Base-by-base conservation (phyloP, 768 basidiomycete genomes). In the Rhodotorula taiwanensis region DNA sequence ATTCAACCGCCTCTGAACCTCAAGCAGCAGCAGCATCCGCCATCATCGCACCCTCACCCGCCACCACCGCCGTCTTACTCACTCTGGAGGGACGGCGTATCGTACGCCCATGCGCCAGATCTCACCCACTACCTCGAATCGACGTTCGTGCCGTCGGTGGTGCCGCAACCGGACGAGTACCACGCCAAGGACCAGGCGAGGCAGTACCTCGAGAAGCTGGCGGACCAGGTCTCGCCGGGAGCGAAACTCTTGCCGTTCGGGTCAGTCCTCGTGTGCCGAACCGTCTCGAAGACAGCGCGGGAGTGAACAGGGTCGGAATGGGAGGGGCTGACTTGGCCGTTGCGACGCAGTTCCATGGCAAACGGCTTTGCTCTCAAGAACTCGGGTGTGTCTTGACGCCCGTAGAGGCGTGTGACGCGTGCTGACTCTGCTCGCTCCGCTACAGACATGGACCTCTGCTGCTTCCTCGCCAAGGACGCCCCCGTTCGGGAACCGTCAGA, bases 371-470 rank as follows among this genome's bases (percentile, higher is more conserved):
- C 89, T 75, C 83, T 98, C 72, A 83, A 91, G 70, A 95, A 97
- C 79, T 94, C 91, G 66, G 93, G 93, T 88, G 55, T 30, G 33
- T 25, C 42, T 16, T 34, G 42, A 55, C 39, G 9, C 8, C 15
- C n/a, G 1, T 18, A 2, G 8, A 7, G 16, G 5, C 7, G 4
- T 21, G 9, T 2, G 5, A 1, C 15, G 2, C 42, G 28, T 21
- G 43, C 44, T n/a, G n/a, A 31, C n/a, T n/a, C n/a, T n/a, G n/a
- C n/a, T n/a, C n/a, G 14, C 33, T 23, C 42, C 9, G 14, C 23
- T n/a, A 20, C 72, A 97, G 94, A 99, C 77, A 98, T 99, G 94
- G 94, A 99, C 78, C 79, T 99, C 39, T 97, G 93, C 75, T 97
- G 92, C 77, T 81, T 99, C 74, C 89, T 95, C 75, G 43, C 28